Base-by-base conservation (phyloP, 805 yeast genomes). In the Isabelozyma heimii region DNA sequence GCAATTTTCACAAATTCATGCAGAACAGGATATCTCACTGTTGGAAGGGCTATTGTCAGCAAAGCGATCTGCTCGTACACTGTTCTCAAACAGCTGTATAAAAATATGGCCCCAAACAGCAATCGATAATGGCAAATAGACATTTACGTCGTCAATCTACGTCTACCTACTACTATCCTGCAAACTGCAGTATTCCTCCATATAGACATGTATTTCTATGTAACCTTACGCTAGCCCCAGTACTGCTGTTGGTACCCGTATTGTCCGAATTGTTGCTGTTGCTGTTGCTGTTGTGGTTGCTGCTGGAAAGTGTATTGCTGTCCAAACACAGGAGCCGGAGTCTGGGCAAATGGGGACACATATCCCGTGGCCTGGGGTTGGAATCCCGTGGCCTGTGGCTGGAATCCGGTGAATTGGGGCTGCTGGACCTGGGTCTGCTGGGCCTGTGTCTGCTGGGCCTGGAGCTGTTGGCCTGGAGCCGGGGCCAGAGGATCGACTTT, bases 401-500 rank as follows among this genome's bases (percentile, higher is more conserved):
- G 48, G 14, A 43, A 38, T 13, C 30, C 39, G 43, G 45, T 48
- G 10, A 41, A 33, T 39, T 49, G 45, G 6, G 35, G 13, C 37
- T 40, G 49, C 14, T 26, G 44, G 6, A 12, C 43, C 26, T 48
- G 54, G 17, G 26, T 39, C 14, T 14, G 15, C 35, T 40, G 50
- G 30, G 12, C 46, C 16, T 45, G 53, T 20, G 39, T 50, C 24
- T 47, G 50, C 17, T 46, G 44, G 13, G 28, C 12, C 24, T 24
- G 43, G 24, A 35, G 42, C 4, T 28, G 28, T 28, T 47, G 54
- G 24, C 42, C 51, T n/a, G 44, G 52, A 37, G 51, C 59, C n/a
- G 46, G 59, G 48, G 16, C 49, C 49, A 27, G 50, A 55, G 9
- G 45, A 51, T 51, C 50, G 17, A 50, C 60, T 8, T 63, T 61